These are phyloP conservation scores for Podila horticola DNA, from an alignment of 192 early-diverging fungal species.

Conservation along the genomic window DNA sequence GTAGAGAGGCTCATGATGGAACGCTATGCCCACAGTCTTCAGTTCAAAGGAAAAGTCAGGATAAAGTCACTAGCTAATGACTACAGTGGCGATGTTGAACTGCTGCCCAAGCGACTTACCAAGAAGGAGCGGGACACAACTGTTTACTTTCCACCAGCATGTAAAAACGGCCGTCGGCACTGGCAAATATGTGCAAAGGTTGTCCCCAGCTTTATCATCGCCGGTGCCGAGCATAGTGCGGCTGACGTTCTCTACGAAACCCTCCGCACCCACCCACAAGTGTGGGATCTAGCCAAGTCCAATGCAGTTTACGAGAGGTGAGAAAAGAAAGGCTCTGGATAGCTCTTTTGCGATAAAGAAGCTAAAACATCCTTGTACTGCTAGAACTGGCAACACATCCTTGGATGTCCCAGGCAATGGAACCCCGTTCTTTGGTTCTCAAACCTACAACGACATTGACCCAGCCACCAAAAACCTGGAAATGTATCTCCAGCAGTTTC, in stretches of 20 bases:
- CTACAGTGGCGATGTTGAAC: slow-evolving; percentile 25
- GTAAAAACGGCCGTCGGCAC: slow-evolving; percentile 45
- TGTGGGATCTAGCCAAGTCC: slow-evolving; percentile 51
- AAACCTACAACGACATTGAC: slow-evolving; percentile 42
- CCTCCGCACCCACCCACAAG: slow-evolving; percentile 58
- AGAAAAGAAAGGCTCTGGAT: neutral
- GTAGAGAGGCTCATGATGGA: slow-evolving; percentile 52
- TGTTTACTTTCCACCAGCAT: slow-evolving; percentile 56
- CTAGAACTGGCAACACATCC: slow-evolving; percentile 35
- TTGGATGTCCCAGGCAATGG: slow-evolving; percentile 31
- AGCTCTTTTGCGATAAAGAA: neutral
- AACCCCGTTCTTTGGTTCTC: slow-evolving; percentile 48
- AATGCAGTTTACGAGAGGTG: slow-evolving; percentile 51
- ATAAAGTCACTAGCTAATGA: slow-evolving; percentile 37
- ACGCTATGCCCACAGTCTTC: slow-evolving; percentile 50
- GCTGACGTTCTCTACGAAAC: slow-evolving; percentile 55
- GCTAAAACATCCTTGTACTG: neutral
- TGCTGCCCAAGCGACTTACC: slow-evolving; percentile 29
- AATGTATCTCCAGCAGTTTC: slow-evolving; percentile 51
- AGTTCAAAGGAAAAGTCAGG: slow-evolving; percentile 52
- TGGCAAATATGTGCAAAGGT: slow-evolving; percentile 58
- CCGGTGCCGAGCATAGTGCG: slow-evolving; percentile 58
- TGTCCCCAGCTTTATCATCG: slow-evolving; percentile 64
- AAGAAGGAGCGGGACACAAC: slow-evolving; percentile 46
- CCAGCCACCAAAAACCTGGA: slow-evolving; percentile 43